Evolutionary conservation across 192 early-diverging fungal species (phyloP).

Genomic region (Rhizophagus clarus): DNA sequence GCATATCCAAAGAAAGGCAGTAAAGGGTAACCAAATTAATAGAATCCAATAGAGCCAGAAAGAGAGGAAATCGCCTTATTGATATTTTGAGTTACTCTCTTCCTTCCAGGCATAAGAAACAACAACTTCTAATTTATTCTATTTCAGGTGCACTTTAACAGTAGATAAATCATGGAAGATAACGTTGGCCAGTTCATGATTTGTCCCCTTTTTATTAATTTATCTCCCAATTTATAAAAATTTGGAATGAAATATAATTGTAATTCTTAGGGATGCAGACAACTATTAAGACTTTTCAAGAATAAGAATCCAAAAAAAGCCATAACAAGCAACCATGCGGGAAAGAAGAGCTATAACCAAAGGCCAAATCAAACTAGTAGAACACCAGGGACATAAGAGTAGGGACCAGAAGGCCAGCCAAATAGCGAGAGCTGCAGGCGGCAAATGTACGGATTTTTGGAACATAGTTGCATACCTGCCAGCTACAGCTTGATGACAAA

Average conservation of each 20-base stretch:
- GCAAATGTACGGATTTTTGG: conserved; percentile 35
- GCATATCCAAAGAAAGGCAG: conserved; percentile 37
- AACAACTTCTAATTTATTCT: not conserved
- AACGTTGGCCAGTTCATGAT: not conserved
- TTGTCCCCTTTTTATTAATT: not conserved
- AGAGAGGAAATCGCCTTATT: conserved; percentile 11
- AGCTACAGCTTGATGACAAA: conserved; percentile 77
- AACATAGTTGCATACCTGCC: conserved; percentile 71
- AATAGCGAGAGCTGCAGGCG: conserved; percentile 31
- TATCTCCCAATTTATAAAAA: not conserved
- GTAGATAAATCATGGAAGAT: not conserved
- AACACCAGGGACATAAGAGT: conserved; percentile 26
- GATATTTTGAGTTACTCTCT: conserved; percentile 20
- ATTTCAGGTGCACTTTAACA: not conserved
- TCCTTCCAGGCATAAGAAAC: conserved; percentile 26
- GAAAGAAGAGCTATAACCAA: conserved; percentile 31
- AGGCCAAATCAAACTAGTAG: conserved; percentile 22
- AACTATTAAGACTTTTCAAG: conserved; percentile 1
- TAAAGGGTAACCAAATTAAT: conserved; percentile 23
- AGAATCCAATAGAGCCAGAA: conserved; percentile 8
- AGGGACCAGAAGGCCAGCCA: conserved; percentile 35
- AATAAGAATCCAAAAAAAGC: conserved; percentile 24
- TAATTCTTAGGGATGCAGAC: not conserved
- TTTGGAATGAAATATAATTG: not conserved
- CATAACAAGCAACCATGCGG: conserved; percentile 10